Evolutionary conservation across 2,329 filamentous ascomycete species (phyloP).

Genomic region (Chaetomium sp.): DNA sequence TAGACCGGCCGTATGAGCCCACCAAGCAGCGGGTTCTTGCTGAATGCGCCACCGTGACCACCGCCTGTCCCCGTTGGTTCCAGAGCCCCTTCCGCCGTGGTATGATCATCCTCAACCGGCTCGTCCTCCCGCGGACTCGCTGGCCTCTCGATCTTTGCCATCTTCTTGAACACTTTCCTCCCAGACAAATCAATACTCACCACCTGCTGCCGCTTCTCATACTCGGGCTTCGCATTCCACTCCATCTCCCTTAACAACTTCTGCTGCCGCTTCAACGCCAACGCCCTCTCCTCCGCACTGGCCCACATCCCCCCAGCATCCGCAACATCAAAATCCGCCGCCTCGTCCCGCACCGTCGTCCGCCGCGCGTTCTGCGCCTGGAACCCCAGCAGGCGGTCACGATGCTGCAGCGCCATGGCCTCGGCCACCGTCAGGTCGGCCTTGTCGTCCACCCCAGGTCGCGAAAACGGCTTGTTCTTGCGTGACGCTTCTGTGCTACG

Average conservation of each 20-base stretch:
- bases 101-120: conserved; percentile 18
- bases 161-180: conserved; percentile 67
- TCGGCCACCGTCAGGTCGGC: conserved; percentile 47
- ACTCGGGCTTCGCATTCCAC: conserved; percentile 77
- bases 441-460: conserved; percentile 27
- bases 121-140: conserved; percentile 44
- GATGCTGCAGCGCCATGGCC: conserved; percentile 65
- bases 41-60: conserved; percentile 48
- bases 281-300: conserved; percentile 71
- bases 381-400: conserved; percentile 73
- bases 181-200: conserved; percentile 77
- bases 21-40: conserved; percentile 60
- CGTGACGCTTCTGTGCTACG: conserved; percentile 55
- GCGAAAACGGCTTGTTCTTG: conserved; percentile 53
- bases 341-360: conserved; percentile 82
- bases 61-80: conserved; percentile 32
- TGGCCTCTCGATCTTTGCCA: conserved; percentile 57
- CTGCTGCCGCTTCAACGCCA: conserved; percentile 80
- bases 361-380: conserved; percentile 80
- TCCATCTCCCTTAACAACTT: conserved; percentile 78
- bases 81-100: conserved; percentile 17
- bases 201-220: conserved; percentile 80
- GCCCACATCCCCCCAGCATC: conserved; percentile 67
- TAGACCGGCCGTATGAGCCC: conserved; percentile 59
- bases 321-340: conserved; percentile 53